Conservation (phyloP, 2,329 filamentous ascomycete species). For the Exophiala alcalophila region DNA sequence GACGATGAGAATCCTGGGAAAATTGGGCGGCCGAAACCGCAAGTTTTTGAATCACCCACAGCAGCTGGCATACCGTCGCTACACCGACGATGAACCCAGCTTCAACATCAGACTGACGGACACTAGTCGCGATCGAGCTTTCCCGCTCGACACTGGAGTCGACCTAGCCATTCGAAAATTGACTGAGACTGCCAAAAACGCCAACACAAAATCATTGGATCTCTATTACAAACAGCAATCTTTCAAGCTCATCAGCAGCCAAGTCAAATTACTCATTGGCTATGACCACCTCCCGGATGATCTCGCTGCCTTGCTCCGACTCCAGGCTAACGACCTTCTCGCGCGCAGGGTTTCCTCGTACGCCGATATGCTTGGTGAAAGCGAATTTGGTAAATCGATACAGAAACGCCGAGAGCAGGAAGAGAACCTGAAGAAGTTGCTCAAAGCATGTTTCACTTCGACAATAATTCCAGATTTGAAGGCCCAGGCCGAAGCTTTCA, state of each 20-base stretch:
- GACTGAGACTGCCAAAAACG: slow-evolving; percentile 69
- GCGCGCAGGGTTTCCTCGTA: slow-evolving; percentile 68
- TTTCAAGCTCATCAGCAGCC: slow-evolving; percentile 78
- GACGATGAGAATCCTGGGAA: slow-evolving; percentile 94
- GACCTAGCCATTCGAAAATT: slow-evolving; percentile 86
- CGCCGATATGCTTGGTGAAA: slow-evolving; percentile 65
- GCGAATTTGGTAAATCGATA: slow-evolving; percentile 77
- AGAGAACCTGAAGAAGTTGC: slow-evolving; percentile 72
- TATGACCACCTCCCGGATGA: slow-evolving; percentile 87
- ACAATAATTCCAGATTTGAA: slow-evolving; percentile 78
- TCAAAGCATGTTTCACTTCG: slow-evolving; percentile 86
- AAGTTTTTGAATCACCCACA: slow-evolving; percentile 92
- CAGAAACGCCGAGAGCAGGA: slow-evolving; percentile 85
- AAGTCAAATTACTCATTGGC: slow-evolving; percentile 87
- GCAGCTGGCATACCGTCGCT: slow-evolving; percentile 76
- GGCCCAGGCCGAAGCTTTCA: slow-evolving; percentile 68
- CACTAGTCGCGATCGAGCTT: slow-evolving; percentile 81
- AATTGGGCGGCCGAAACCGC: slow-evolving; percentile 89
- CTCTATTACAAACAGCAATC: slow-evolving; percentile 91
- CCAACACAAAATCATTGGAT: slow-evolving; percentile 64
- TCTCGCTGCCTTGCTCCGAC: slow-evolving; percentile 74
- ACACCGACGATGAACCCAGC: slow-evolving; percentile 81
- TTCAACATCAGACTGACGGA: slow-evolving; percentile 88
- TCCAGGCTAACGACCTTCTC: slow-evolving; percentile 84
- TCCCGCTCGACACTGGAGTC: slow-evolving; percentile 80